Base-by-base conservation (phyloP, 805 yeast genomes). In the Metschnikowia orientalis region DNA sequence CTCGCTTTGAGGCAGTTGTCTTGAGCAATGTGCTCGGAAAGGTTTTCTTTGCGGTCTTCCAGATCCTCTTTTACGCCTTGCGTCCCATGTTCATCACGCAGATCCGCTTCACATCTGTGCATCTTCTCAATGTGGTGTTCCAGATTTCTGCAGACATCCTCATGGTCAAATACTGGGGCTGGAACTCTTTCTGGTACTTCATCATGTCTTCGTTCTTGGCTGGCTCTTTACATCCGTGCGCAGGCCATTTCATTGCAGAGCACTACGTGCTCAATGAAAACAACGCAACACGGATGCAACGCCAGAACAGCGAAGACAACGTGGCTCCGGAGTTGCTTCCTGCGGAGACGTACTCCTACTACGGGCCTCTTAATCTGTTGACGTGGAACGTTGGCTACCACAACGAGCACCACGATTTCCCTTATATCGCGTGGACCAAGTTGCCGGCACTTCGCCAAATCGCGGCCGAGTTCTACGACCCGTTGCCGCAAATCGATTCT, bases 231-330 rank as follows among this genome's bases (percentile, higher is more conserved):
- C 97, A 88, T 53, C 97, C 97, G 17, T 79, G 87, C 40, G 95
- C 96, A 1, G 97, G 96, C 13, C 97, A 88, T 61, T 88, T 88
- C 59, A 85, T 88, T 44, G 90, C 95, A n/a, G 97, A 88, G 54
- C 97, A 88, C 56, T 86, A 85, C 53, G 77, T 86, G 9, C 67
- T 86, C 56, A 63, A 64, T 44, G 66, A 63, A 19, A 65, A 77
- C 42, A 81, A 85, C 23, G 54, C 57, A 20, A 69, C 72, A 10
- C 54, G 56, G 29, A 35, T 29, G 18, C 17, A 10, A n/a, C 26
- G 13, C n/a, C 24, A 11, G 14, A 20, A 30, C 10, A 69, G 61
- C 20, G 34, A 28, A 20, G 30, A 28, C 7, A 62, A 56, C 28
- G 56, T 64, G 23, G 33, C 52, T 10, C 47, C 43, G 18, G 61